Evolutionary conservation across 2,329 filamentous ascomycete genomes (phyloP).

Genomic region (Triangularia verruculosa): DNA sequence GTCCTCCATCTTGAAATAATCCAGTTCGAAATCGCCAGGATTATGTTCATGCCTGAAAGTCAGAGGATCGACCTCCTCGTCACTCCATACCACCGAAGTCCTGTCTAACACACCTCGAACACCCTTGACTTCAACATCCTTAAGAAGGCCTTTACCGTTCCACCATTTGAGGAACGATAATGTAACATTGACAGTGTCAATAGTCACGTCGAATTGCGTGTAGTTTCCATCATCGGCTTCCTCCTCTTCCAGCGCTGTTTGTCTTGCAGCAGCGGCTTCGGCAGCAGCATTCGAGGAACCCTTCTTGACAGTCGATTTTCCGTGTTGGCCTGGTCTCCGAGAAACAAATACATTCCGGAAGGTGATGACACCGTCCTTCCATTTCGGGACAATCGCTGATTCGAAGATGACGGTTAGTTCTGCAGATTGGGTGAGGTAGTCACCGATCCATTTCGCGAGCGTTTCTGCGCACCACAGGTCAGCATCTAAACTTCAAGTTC

Average conservation of each 20-base stretch:
- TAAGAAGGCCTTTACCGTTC: slow-evolving; percentile 88
- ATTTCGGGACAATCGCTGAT: slow-evolving; percentile 94
- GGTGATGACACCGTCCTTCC: slow-evolving; percentile 91
- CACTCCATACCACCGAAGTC: slow-evolving; percentile 72
- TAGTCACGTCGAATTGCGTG: slow-evolving; percentile 93
- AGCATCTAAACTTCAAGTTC: slow-evolving; percentile 3
- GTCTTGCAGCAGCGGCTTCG: slow-evolving; percentile 74
- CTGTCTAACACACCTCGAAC: slow-evolving; percentile 90
- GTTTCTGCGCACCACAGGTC: slow-evolving; percentile 52
- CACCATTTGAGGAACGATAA: slow-evolving; percentile 99
- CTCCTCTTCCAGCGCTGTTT: slow-evolving; percentile 43
- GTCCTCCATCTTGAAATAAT: slow-evolving; percentile 95
- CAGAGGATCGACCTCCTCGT: slow-evolving; percentile 71
- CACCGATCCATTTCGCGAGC: slow-evolving; percentile 86
- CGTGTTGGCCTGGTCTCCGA: slow-evolving; percentile 72
- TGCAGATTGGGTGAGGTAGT: slow-evolving; percentile 91
- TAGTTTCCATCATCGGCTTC: slow-evolving; percentile 90
- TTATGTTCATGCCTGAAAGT: slow-evolving; percentile 84
- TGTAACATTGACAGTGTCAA: slow-evolving; percentile 93
- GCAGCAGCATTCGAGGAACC: slow-evolving; percentile 83
- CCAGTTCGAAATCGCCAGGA: slow-evolving; percentile 93
- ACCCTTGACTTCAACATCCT: slow-evolving; percentile 91
- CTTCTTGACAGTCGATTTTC: slow-evolving; percentile 80
- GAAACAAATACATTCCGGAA: slow-evolving; percentile 98
- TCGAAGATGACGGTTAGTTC: slow-evolving; percentile 95